phyloP scores from a whole-genome alignment of 192 early-diverging fungal species.

The Rhizoclosmatium globosum region DNA sequence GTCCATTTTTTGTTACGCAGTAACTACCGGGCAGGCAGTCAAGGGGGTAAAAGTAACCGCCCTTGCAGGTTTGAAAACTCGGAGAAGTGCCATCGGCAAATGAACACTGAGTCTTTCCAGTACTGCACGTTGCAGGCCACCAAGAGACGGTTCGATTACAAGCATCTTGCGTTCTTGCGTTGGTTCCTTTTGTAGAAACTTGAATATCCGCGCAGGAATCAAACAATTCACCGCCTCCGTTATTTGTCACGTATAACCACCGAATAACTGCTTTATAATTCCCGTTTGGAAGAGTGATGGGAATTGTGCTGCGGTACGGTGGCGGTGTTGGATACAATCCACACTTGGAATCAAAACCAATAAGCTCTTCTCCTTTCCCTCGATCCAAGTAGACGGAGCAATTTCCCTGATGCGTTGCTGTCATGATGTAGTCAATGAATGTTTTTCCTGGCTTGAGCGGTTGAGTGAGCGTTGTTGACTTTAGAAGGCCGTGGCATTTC shows the following conservation, averaged over 20 bases:
- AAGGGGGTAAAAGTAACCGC: background rate
- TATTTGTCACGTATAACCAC: conserved; percentile 7
- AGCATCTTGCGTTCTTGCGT: background rate
- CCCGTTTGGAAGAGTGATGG: background rate
- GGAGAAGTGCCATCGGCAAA: background rate
- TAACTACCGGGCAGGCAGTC: background rate
- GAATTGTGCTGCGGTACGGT: background rate
- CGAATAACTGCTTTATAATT: conserved; percentile 6
- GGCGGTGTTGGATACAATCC: conserved; percentile 4
- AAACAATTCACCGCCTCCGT: conserved; percentile 14
- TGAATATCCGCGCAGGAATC: conserved; percentile 11
- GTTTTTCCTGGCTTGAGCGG: background rate
- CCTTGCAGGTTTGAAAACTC: background rate
- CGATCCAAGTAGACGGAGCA: conserved; percentile 1
- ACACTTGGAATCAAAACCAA: conserved; percentile 18
- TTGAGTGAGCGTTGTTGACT: background rate
- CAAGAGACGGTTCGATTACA: background rate
- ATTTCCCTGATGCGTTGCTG: conserved; percentile 7
- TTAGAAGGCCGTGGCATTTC: conserved; percentile 12
- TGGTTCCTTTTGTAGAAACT: background rate
- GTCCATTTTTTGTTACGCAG: background rate
- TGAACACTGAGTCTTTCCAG: background rate
- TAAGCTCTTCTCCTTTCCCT: background rate
- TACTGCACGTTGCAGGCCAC: background rate
- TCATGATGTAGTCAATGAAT: conserved; percentile 11